Evolutionary conservation across 768 basidiomycete species (phyloP), one percentile per base, ranked within the genome.

Genomic region (Xanthoconium stramineum): DNA sequence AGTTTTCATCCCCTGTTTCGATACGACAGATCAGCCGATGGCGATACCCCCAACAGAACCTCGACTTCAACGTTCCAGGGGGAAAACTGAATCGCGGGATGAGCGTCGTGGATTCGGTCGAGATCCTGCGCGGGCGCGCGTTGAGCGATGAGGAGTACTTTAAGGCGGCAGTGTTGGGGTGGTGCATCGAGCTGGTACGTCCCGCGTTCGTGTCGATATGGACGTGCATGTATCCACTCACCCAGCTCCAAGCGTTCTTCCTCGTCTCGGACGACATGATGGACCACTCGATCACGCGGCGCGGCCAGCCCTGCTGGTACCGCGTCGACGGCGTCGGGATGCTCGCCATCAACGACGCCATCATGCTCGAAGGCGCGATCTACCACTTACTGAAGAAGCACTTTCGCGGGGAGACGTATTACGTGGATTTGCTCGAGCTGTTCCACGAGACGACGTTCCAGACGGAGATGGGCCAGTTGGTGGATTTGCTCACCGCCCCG

Each of bases 1-100:
- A 39, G 85, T 76, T 17, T 19, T n/a, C n/a, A n/a, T n/a, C n/a
- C n/a, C n/a, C n/a, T n/a, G n/a, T n/a, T n/a, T n/a, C n/a, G n/a
- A n/a, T n/a, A n/a, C n/a, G n/a, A n/a, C n/a, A n/a, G n/a, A n/a
- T n/a, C n/a, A n/a, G n/a, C n/a, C n/a, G n/a, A n/a, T n/a, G n/a
- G n/a, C n/a, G n/a, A n/a, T n/a, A n/a, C n/a, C n/a, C n/a, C n/a
- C n/a, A n/a, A 42, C 50, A 52, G 51, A 94, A 81, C 69, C 76
- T 98, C 53, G 83, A 94, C 62, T 89, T 94, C 78, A 98, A 98
- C 73, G 89, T 91, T n/a, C 94, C 94, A 0, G 91, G 93, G 40
- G 94, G 94, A 4, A 98, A 98, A 74, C 86, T 98, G 52, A 98
- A 97, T 74, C 85, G 96, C 36, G 94, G 96, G n/a, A 79, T 98